Evolutionary conservation across 495 filamentous ascomycete genomes (phyloP).

Genomic region (Lindgomyces ingoldianus): DNA sequence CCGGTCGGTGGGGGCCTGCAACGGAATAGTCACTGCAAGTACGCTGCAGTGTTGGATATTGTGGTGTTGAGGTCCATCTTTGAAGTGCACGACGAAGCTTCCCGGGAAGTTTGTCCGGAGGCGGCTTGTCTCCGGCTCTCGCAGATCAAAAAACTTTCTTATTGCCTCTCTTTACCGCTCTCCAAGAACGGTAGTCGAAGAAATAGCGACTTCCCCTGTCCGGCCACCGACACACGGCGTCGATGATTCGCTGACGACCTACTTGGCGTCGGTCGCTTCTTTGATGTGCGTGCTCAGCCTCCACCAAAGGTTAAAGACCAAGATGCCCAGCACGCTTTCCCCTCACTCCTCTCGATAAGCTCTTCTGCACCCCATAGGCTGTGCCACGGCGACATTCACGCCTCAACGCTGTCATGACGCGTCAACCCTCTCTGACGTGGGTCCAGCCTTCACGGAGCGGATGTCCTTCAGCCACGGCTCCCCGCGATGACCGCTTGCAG

Average conservation of each 20-base stretch:
- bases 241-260: slow-evolving; percentile 17
- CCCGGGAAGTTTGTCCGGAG: background rate
- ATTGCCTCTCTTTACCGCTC: too few relatives aligned
- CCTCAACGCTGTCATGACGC: slow-evolving; percentile 26
- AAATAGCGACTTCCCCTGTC: too few relatives aligned
- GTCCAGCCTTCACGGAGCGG: background rate
- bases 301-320: slow-evolving; percentile 21
- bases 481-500: slow-evolving; percentile 21
- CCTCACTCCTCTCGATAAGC: slow-evolving; percentile 18
- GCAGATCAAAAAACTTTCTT: background rate
- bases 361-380: slow-evolving; percentile 12
- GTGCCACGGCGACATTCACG: slow-evolving; percentile 1
- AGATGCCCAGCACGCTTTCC: slow-evolving; percentile 6
- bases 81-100: background rate
- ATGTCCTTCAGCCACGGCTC: slow-evolving; percentile 20
- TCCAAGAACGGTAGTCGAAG: slow-evolving; percentile 3
- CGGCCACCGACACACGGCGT: too few relatives aligned
- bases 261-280: too few relatives aligned
- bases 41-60: too few relatives aligned
- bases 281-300: slow-evolving; percentile 16
- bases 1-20: too few relatives aligned
- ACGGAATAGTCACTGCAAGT: too few relatives aligned
- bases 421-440: background rate
- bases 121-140: background rate
- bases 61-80: background rate